Conservation (phyloP, 2,329 filamentous ascomycete species). For the Fusarium penzigii region DNA sequence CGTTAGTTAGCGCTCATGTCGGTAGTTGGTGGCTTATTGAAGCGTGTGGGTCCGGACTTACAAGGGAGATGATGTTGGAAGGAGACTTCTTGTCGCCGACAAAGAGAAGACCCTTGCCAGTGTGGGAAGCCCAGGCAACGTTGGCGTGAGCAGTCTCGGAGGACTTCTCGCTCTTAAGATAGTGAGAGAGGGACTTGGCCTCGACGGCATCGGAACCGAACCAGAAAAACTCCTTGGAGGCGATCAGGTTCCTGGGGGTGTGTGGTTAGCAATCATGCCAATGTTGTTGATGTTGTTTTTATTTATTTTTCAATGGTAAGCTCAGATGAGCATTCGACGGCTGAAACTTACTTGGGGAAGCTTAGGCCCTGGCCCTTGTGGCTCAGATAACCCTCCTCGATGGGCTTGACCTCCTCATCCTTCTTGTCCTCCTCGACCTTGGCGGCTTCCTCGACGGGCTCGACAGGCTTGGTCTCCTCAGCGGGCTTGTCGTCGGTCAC, state of each 20-base stretch:
- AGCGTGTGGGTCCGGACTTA: conserved; percentile 48
- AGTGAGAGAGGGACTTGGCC: conserved; percentile 70
- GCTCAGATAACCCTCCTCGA: conserved; percentile 81
- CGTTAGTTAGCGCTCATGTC: conserved; percentile 14
- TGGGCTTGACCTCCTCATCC: conserved; percentile 63
- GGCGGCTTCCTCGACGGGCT: conserved; percentile 41
- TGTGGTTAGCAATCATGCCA: conserved; percentile 23
- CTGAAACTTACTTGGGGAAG: conserved; percentile 75
- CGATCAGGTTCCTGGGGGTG: conserved; percentile 72
- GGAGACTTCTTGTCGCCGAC: conserved; percentile 84
- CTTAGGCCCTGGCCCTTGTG: conserved; percentile 85
- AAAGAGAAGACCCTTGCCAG: conserved; percentile 93
- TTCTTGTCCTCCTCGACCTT: conserved; percentile 43
- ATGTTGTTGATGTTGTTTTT: too few species aligned
- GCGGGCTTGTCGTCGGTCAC: conserved; percentile 44
- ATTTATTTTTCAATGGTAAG: background rate
- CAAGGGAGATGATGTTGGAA: conserved; percentile 80
- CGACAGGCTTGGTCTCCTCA: conserved; percentile 46
- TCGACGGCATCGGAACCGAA: conserved; percentile 74
- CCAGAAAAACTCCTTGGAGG: conserved; percentile 93
- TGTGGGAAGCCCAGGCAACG: conserved; percentile 87
- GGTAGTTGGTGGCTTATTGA: conserved; percentile 18
- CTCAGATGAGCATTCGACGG: background rate
- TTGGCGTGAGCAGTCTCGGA: conserved; percentile 72
- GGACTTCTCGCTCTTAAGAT: conserved; percentile 87